Evolutionary conservation across 2,329 filamentous ascomycete genomes (phyloP), one percentile per base, ranked within the genome.

Genomic region (Penicillium polonicum): DNA sequence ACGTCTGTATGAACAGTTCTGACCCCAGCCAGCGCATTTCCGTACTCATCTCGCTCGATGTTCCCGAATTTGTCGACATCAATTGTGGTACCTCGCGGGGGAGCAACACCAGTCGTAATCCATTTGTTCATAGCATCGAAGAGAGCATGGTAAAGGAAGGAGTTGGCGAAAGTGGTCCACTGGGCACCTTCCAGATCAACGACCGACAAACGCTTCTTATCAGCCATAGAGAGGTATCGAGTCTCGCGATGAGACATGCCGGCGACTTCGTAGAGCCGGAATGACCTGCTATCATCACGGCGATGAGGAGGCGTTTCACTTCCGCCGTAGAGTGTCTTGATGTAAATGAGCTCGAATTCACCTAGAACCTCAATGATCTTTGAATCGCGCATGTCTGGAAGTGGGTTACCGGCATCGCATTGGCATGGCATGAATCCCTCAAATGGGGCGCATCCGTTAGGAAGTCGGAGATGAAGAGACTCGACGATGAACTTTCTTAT

Each of bases 401-500:
- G 52, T 21, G 45, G 27, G n/a, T 39, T 7, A 5, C 45, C 52
- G 6, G n/a, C 45, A 13, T 55, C 52, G 5, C 19, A 43, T 33
- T 55, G 52, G 29, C 45, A 55, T 13, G 52, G 52, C n/a, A 55
- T 19, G 23, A 33, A 55, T 21, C 52, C 52, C 17, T 55, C 45
- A 23, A 55, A 55, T 7, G 52, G 45, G 23, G 36, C 8, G 3
- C 6, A 27, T 35, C 52, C 52, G 29, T 42, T 31, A 36, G 38
- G 38, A 4, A 50, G 36, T 19, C 36, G 52, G 10, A 55, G 12
- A 27, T 35, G 45, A 13, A n/a, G 23, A 35, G 23, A 39, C 15
- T 55, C 45, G 2, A 50, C 12, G n/a, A 50, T 50, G n/a, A 50
- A 55, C n/a, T 53, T 53, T 27, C 51, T 27, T 5, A 35, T 51